Conservation (phyloP, 495 filamentous ascomycete genomes). For the Trichoderma reesei region DNA sequence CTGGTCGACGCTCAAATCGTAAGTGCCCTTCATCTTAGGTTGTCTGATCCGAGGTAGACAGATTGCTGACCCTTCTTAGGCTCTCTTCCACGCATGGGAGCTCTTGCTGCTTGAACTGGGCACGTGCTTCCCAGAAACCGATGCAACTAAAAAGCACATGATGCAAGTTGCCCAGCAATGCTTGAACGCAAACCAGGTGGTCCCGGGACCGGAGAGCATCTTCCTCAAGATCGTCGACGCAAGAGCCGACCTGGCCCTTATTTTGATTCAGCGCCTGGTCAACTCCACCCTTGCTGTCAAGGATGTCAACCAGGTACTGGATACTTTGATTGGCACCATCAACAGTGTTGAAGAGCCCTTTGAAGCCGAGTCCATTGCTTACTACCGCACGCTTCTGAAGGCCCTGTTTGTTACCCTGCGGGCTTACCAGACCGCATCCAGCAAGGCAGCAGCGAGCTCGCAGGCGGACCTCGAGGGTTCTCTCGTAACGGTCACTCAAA, state of each 20-base stretch:
- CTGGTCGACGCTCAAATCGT: conserved; percentile 86
- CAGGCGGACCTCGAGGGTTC: conserved; percentile 5
- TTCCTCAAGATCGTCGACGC: conserved; percentile 62
- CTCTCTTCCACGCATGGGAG: conserved; percentile 81
- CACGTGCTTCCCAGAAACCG: conserved; percentile 50
- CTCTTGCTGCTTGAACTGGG: conserved; percentile 78
- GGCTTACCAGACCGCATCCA: conserved; percentile 30
- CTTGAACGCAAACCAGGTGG: conserved; percentile 56
- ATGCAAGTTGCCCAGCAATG: conserved; percentile 61
- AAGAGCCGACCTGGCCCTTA: conserved; percentile 65
- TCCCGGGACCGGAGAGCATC: conserved; percentile 57
- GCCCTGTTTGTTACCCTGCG: conserved; percentile 76
- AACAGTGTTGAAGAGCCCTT: conserved; percentile 54
- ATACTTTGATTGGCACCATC: conserved; percentile 57
- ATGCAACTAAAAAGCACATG: conserved; percentile 52
- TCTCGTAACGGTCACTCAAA: conserved; percentile 35
- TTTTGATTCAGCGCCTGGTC: conserved; percentile 65
- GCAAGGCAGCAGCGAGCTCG: background rate
- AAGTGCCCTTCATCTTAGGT: conserved; percentile 28
- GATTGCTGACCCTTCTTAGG: conserved; percentile 37
- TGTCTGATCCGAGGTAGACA: background rate
- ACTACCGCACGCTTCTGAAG: conserved; percentile 74
- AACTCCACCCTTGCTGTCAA: conserved; percentile 47
- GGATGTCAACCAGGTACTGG: conserved; percentile 54
- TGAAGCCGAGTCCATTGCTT: conserved; percentile 49